phyloP scores from a whole-genome alignment of 208 protist species.

The Kentomonas sorsogonicus region DNA sequence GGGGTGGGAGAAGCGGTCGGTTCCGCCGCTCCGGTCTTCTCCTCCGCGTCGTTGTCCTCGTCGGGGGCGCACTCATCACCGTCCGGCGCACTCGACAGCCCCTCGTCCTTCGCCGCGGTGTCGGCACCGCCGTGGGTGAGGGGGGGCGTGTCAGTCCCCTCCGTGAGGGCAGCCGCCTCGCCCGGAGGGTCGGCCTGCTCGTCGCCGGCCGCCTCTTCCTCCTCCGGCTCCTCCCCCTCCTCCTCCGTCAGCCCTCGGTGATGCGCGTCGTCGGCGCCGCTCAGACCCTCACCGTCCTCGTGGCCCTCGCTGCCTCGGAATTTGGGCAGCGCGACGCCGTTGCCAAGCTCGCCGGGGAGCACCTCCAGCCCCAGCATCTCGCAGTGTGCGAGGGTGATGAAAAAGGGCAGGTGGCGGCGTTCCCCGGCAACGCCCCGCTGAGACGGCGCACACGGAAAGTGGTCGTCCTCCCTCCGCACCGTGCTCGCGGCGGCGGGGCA shows the following conservation, averaged over 20 bases:
- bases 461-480: too few species aligned
- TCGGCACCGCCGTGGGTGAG: not conserved
- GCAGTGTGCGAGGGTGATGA: too few species aligned
- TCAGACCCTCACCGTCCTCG: not conserved
- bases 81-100: too few species aligned
- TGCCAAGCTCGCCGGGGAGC: not conserved
- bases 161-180: not conserved
- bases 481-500: too few species aligned
- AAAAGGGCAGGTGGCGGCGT: too few species aligned
- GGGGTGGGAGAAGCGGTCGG: too few species aligned
- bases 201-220: slow-evolving; percentile 3
- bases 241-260: slow-evolving; percentile 19
- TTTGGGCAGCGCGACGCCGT: not conserved
- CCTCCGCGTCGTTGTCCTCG: not conserved
- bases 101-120: not conserved
- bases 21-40: too few species aligned
- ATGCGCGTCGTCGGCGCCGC: not conserved
- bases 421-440: too few species aligned
- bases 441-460: too few species aligned
- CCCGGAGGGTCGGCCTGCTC: not conserved
- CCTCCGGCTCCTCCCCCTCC: slow-evolving; percentile 17
- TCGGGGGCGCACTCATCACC: too few species aligned
- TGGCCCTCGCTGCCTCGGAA: not conserved
- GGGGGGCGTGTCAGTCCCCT: not conserved
- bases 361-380: too few species aligned